Evolutionary conservation across 768 basidiomycete genomes (phyloP).

Genomic region (Lactarius hatsudake): DNA sequence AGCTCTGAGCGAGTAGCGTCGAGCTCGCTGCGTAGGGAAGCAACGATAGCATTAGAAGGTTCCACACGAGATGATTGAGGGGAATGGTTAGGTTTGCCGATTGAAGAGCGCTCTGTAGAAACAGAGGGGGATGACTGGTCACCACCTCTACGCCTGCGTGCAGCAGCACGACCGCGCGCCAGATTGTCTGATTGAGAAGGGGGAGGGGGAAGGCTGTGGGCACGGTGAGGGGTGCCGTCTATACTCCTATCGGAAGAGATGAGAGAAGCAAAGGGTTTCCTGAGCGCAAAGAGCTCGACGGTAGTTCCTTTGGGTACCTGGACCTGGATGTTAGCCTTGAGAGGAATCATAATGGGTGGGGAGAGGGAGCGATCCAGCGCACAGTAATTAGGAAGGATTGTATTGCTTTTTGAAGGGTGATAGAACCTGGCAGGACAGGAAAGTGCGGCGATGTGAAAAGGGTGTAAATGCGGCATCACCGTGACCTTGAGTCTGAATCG

Average conservation of each 20-base stretch:
- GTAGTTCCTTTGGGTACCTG: conserved; percentile 27
- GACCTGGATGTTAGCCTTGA: conserved; percentile 29
- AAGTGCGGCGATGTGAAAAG: conserved; percentile 19
- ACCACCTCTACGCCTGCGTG: conserved; percentile 28
- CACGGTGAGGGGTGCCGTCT: conserved; percentile 22
- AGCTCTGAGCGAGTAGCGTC: conserved; percentile 52
- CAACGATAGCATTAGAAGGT: conserved; percentile 17
- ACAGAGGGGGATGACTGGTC: conserved; percentile 28
- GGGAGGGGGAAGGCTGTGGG: conserved; percentile 16
- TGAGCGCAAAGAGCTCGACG: conserved; percentile 28
- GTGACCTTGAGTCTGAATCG: neutral
- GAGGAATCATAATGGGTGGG: conserved; percentile 16
- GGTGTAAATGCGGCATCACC: neutral
- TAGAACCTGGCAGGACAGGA: neutral
- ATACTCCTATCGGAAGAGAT: conserved; percentile 19
- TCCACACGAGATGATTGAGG: conserved; percentile 23
- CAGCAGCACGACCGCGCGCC: conserved; percentile 27
- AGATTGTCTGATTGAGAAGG: conserved; percentile 26
- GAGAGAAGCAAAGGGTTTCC: conserved; percentile 24
- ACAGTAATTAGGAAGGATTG: conserved; percentile 9
- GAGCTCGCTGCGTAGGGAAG: conserved; percentile 54
- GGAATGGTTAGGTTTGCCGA: conserved; percentile 13
- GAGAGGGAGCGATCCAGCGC: conserved; percentile 11
- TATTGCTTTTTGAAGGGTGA: conserved; percentile 19
- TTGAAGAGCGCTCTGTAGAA: conserved; percentile 24